These are phyloP conservation scores for Microsporum audouinii DNA, from an alignment of 2,329 filamentous ascomycete genomes.

Conservation along the genomic window DNA sequence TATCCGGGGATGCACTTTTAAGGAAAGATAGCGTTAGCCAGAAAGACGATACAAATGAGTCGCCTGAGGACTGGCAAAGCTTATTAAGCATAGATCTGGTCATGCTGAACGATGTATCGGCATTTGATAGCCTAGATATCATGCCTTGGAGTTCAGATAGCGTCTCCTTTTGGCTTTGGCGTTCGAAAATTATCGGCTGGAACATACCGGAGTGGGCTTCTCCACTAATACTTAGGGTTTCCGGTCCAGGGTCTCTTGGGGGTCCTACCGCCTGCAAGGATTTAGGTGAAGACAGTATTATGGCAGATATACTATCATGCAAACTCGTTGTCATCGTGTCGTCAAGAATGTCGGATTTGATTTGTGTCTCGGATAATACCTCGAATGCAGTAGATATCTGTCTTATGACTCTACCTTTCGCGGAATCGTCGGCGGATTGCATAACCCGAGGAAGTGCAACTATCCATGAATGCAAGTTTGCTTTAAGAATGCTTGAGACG, in stretches of 20 bases:
- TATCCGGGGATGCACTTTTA: conserved; percentile 43
- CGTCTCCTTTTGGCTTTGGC: conserved; percentile 56
- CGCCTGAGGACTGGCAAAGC: conserved; percentile 46
- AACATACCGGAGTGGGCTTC: conserved; percentile 35
- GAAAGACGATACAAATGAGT: conserved; percentile 56
- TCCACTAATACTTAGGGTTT: conserved; percentile 21
- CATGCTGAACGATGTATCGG: conserved; percentile 39
- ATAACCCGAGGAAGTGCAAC: conserved; percentile 68
- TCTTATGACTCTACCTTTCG: conserved; percentile 59
- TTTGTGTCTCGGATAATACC: conserved; percentile 51
- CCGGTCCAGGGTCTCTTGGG: conserved; percentile 16
- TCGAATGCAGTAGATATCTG: conserved; percentile 66
- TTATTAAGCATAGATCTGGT: conserved; percentile 55
- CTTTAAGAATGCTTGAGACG: conserved; percentile 53
- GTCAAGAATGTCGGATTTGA: conserved; percentile 56
- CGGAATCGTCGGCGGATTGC: conserved; percentile 70
- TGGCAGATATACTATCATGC: conserved; percentile 56
- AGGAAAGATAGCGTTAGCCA: conserved; percentile 71
- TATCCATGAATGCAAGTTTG: conserved; percentile 68
- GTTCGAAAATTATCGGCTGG: conserved; percentile 49
- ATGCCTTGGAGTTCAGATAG: conserved; percentile 50
- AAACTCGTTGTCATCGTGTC: conserved; percentile 57
- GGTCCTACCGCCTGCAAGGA: conserved; percentile 21
- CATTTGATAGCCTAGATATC: conserved; percentile 44
- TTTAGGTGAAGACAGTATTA: conserved; percentile 30